Percentiles rank a stretch among this genome's conserved stretches.
phyloP scores from a whole-genome alignment of 371 early-diverging fungal genomes.

The Rhizopus delemar region DNA sequence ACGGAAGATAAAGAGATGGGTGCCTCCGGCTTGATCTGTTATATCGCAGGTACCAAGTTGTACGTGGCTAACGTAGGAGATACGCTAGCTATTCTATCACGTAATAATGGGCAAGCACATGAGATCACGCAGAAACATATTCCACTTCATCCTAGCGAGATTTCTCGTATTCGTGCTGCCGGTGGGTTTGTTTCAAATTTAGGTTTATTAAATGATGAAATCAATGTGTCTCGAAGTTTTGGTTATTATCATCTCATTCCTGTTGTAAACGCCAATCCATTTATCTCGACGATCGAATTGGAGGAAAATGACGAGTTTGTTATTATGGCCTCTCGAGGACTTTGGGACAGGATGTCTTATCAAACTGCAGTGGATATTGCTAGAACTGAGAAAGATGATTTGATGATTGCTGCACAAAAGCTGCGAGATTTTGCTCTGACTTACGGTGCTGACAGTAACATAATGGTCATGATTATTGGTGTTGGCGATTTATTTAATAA shows the following conservation, averaged over 20 bases:
- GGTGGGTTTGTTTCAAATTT: conserved; percentile 80
- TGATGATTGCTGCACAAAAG: conserved; percentile 82
- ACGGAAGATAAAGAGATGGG: conserved; percentile 60
- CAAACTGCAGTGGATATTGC: conserved; percentile 87
- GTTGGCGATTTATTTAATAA: conserved; percentile 74
- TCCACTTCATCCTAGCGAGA: conserved; percentile 70
- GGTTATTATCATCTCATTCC: conserved; percentile 85
- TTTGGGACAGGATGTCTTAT: conserved; percentile 85
- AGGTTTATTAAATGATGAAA: conserved; percentile 76
- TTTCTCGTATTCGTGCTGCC: conserved; percentile 78
- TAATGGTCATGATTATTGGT: conserved; percentile 86
- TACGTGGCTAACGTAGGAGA: conserved; percentile 94
- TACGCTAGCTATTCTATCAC: conserved; percentile 79
- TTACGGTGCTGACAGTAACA: conserved; percentile 76
- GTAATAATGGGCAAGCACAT: conserved; percentile 71
- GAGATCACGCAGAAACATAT: conserved; percentile 79
- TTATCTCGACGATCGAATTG: conserved; percentile 69
- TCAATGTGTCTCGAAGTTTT: conserved; percentile 81
- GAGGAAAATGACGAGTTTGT: conserved; percentile 88
- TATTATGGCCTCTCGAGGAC: conserved; percentile 79
- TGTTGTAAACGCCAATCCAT: conserved; percentile 86
- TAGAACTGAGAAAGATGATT: conserved; percentile 70
- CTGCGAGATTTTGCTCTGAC: conserved; percentile 87
- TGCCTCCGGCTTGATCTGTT: conserved; percentile 78
- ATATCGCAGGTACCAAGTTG: conserved; percentile 76